Evolutionary conservation across 2,329 filamentous ascomycete species (phyloP).

Genomic region (Aspergillus pseudotamarii): DNA sequence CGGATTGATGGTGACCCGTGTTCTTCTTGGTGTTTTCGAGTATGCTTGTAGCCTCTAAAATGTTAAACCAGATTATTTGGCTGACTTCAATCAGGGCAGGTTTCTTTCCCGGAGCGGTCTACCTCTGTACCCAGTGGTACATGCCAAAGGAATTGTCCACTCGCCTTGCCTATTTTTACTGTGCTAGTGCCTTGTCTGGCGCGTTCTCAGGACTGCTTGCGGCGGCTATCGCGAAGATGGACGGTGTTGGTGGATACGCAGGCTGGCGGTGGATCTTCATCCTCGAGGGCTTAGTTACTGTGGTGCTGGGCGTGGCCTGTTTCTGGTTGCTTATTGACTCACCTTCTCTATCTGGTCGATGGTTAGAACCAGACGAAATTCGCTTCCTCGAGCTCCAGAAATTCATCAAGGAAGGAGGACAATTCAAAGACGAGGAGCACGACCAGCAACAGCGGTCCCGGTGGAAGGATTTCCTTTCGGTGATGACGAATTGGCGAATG

Average conservation of each 20-base stretch:
- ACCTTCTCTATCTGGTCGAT: slow-evolving; percentile 38
- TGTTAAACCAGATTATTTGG: too few species aligned
- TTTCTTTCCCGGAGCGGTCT: slow-evolving; percentile 29
- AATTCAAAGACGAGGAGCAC: slow-evolving; percentile 2
- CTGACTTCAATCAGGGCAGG: slow-evolving; percentile 35
- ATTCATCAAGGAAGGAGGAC: slow-evolving; percentile 17
- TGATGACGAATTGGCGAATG: slow-evolving; percentile 15
- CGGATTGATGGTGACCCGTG: slow-evolving; percentile 49
- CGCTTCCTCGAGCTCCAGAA: slow-evolving; percentile 14
- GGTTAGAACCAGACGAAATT: slow-evolving; percentile 42
- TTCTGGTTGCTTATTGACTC: slow-evolving; percentile 42
- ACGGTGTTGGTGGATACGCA: slow-evolving; percentile 14
- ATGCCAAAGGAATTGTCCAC: slow-evolving; percentile 46
- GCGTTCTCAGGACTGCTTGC: slow-evolving; percentile 46
- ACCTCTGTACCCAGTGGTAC: slow-evolving; percentile 28
- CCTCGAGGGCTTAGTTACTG: slow-evolving; percentile 44
- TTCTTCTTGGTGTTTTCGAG: slow-evolving; percentile 50
- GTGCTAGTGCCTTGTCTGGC: slow-evolving; percentile 25
- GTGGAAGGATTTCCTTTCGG: slow-evolving; percentile 14
- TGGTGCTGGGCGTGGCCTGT: slow-evolving; percentile 9
- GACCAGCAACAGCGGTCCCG: background rate
- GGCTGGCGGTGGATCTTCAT: slow-evolving; percentile 49
- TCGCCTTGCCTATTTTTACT: slow-evolving; percentile 28
- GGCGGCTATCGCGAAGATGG: slow-evolving; percentile 32
- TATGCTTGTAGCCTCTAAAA: background rate